These are phyloP conservation scores for Geranium rotundifolium DNA, from an alignment of 345 rosid genomes.

Conservation along the genomic window DNA sequence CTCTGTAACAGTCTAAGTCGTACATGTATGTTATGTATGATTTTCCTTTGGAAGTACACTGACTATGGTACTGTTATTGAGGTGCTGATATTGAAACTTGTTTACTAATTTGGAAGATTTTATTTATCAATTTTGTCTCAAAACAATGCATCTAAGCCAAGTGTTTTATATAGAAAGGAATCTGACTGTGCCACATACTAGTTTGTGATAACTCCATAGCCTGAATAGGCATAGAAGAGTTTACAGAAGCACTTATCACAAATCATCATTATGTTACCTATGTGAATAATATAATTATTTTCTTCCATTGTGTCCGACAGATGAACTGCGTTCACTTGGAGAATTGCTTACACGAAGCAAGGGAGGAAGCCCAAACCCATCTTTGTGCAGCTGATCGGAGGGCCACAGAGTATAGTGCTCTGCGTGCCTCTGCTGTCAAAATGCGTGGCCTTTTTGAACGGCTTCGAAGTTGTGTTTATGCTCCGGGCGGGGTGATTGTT, in stretches of 20 bases:
- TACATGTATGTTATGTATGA: too few relatives aligned
- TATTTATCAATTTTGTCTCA: too few relatives aligned
- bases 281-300: too few relatives aligned
- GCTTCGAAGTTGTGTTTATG: conserved; percentile 49
- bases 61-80: too few relatives aligned
- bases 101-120: too few relatives aligned
- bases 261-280: too few relatives aligned
- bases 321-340: conserved; percentile 98
- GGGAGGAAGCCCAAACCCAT: conserved; percentile 96
- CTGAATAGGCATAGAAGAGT: background rate
- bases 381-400: conserved; percentile 88
- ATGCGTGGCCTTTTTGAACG: conserved; percentile 80
- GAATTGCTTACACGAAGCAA: conserved; percentile 95
- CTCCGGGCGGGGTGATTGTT: conserved; percentile 53
- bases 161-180: too few relatives aligned
- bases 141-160: too few relatives aligned
- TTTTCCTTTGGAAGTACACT: too few relatives aligned
- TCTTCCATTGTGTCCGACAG: conserved; percentile 23
- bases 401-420: conserved; percentile 68
- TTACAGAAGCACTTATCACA: background rate
- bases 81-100: too few relatives aligned
- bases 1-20: too few relatives aligned
- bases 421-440: conserved; percentile 84
- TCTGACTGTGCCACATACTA: too few relatives aligned
- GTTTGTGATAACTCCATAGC: background rate